Evolutionary conservation across 2,329 filamentous ascomycete genomes (phyloP).

Genomic region (Penicillium expansum): DNA sequence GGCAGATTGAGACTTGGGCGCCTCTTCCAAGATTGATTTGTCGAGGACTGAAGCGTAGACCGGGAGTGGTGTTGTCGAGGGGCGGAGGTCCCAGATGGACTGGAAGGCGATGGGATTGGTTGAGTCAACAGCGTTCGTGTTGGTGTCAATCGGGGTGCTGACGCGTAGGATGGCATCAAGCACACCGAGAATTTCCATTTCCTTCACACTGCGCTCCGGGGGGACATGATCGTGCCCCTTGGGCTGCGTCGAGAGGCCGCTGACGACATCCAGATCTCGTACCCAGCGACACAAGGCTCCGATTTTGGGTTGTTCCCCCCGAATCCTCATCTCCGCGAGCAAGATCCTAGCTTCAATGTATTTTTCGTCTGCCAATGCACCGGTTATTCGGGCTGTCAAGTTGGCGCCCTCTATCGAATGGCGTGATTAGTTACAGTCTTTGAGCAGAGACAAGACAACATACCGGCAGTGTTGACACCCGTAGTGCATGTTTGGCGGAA

Average conservation of each 20-base stretch:
- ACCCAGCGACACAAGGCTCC: slow-evolving; percentile 72
- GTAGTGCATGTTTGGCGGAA: slow-evolving; percentile 68
- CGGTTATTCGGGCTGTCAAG: slow-evolving; percentile 65
- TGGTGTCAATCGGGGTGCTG: slow-evolving; percentile 58
- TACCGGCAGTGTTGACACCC: slow-evolving; percentile 58
- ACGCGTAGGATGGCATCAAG: slow-evolving; percentile 64
- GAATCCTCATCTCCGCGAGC: slow-evolving; percentile 67
- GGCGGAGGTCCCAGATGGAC: slow-evolving; percentile 59
- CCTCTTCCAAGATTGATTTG: slow-evolving; percentile 50
- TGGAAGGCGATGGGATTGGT: slow-evolving; percentile 57
- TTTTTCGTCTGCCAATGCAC: slow-evolving; percentile 62
- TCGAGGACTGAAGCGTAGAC: slow-evolving; percentile 60
- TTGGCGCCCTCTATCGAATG: slow-evolving; percentile 52
- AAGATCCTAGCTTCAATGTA: slow-evolving; percentile 64
- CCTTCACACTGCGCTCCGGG: slow-evolving; percentile 35
- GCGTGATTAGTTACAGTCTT: slow-evolving; percentile 9
- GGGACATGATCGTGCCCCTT: slow-evolving; percentile 36
- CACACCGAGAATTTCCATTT: slow-evolving; percentile 58
- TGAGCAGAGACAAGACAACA: slow-evolving; percentile 14
- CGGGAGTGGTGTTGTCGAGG: slow-evolving; percentile 42
- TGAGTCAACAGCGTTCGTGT: slow-evolving; percentile 28
- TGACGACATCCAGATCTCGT: slow-evolving; percentile 66
- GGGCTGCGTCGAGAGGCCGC: slow-evolving; percentile 59
- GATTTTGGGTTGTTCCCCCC: slow-evolving; percentile 63
- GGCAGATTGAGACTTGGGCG: slow-evolving; percentile 23